Conservation (phyloP, 2,329 filamentous ascomycete species). For the Myriangium duriaei region DNA sequence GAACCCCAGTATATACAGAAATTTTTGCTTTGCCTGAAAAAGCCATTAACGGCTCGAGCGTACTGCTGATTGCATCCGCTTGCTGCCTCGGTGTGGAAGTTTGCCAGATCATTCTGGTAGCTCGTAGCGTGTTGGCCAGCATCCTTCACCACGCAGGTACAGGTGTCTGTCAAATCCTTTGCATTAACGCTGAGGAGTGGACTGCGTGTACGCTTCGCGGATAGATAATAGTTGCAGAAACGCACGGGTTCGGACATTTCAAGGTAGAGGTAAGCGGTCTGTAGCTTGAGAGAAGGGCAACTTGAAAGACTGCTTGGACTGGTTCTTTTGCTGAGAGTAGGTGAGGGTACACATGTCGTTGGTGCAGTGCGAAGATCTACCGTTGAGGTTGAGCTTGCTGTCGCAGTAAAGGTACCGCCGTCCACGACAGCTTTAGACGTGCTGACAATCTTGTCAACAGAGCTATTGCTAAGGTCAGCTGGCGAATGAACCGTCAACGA, state of each 20-base stretch:
- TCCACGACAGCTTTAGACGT: background rate
- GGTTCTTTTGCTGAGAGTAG: background rate
- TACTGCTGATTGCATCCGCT: background rate
- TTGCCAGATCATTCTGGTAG: background rate
- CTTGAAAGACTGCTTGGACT: background rate
- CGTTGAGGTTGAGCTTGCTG: background rate
- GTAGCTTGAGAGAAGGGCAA: background rate
- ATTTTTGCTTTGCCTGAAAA: background rate
- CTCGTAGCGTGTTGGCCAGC: background rate
- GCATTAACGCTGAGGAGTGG: background rate
- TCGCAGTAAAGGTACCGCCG: background rate
- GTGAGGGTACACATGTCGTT: background rate
- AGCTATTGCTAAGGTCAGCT: background rate
- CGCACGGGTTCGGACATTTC: background rate
- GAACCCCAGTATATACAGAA: background rate
- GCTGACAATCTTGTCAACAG: background rate
- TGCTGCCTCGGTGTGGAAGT: too few species aligned
- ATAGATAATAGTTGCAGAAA: background rate
- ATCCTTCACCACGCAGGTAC: background rate
- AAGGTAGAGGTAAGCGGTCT: background rate
- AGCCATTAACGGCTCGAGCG: background rate
- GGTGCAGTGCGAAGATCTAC: background rate
- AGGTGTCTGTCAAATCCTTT: background rate
- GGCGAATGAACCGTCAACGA: background rate
- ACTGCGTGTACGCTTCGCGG: background rate